Percentiles rank a stretch among this genome's conserved stretches.
Conservation (phyloP, 495 filamentous ascomycete species). For the Talaromyces nanjingensis region DNA sequence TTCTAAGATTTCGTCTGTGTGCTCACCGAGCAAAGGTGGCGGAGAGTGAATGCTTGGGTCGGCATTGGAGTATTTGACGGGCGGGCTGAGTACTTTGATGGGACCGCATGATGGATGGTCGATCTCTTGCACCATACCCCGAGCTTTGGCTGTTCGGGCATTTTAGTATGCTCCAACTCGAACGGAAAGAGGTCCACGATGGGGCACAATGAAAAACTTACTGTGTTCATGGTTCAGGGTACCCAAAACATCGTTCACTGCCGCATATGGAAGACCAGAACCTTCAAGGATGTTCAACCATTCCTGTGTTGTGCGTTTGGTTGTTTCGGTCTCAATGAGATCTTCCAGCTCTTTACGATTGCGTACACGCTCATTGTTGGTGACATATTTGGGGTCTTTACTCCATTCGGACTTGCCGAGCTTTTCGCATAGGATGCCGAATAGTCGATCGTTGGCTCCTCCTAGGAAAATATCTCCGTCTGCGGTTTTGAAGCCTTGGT, state of each 20-base stretch:
- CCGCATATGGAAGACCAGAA: conserved; percentile 80
- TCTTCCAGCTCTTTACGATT: conserved; percentile 60
- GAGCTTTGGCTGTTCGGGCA: conserved; percentile 53
- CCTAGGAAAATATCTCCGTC: conserved; percentile 79
- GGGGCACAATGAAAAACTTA: not conserved
- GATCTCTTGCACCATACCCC: conserved; percentile 82
- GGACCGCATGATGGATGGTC: conserved; percentile 76
- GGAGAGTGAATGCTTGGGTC: conserved; percentile 55
- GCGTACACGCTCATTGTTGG: conserved; percentile 63
- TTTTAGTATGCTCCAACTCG: not conserved
- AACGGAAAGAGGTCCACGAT: not conserved
- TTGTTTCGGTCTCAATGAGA: conserved; percentile 58
- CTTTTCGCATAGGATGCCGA: conserved; percentile 63
- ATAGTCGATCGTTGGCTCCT: conserved; percentile 79
- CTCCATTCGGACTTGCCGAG: conserved; percentile 61
- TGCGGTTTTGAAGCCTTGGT: conserved; percentile 71
- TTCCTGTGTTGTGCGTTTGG: conserved; percentile 62
- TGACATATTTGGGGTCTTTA: conserved; percentile 54
- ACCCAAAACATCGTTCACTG: conserved; percentile 71
- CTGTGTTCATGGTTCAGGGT: conserved; percentile 71
- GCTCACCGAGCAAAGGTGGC: conserved; percentile 71
- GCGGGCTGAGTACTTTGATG: conserved; percentile 81
- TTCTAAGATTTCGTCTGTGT: conserved; percentile 67
- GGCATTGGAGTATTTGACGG: conserved; percentile 75
- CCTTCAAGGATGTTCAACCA: conserved; percentile 75